These are phyloP conservation scores for Bothriochloa decipiens DNA, from an alignment of 176 grass and related monocot genomes.

Conservation along the genomic window DNA sequence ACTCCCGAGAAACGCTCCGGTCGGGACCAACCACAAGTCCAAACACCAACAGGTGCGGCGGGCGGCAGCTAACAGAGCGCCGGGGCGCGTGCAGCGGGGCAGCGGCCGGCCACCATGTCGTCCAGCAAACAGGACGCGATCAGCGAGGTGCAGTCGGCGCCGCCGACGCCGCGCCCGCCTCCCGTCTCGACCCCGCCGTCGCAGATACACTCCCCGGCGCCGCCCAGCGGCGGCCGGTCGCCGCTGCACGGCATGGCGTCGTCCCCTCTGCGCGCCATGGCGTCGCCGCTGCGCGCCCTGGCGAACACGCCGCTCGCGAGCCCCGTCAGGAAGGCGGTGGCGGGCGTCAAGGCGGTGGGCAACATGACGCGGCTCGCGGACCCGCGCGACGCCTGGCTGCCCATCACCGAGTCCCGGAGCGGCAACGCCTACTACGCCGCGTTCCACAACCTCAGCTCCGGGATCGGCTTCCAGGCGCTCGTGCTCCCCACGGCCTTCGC, in stretches of 20 bases:
- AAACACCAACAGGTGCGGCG: not conserved
- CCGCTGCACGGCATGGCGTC: constrained; percentile 44
- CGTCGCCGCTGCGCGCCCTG: constrained; percentile 60
- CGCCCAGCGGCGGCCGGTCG: constrained; percentile 14
- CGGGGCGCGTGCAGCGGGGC: not conserved
- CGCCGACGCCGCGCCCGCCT: constrained; percentile 55
- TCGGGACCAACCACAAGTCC: not conserved
- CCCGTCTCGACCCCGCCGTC: constrained; percentile 61
- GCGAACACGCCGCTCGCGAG: constrained; percentile 59
- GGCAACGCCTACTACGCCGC: constrained; percentile 97
- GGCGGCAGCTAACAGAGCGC: not conserved
- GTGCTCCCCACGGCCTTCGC: constrained; percentile 81
- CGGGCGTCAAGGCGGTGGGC: constrained; percentile 76
- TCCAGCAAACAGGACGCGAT: constrained; percentile 44
- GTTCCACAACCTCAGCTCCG: constrained; percentile 94
- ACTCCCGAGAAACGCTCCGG: not conserved
- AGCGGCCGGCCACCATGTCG: constrained; percentile 39
- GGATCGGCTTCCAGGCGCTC: constrained; percentile 97
- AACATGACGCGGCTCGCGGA: constrained; percentile 71
- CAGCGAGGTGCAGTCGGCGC: constrained; percentile 63
- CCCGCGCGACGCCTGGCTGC: constrained; percentile 87
- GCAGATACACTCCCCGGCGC: constrained; percentile 61
- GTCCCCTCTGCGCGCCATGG: constrained; percentile 25
- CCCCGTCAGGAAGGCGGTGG: constrained; percentile 69
- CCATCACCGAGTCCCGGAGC: constrained; percentile 93